A percentile compares a stretch with the other conserved stretches of the same genome.
These are phyloP conservation scores for Kodamaea kakaduensis DNA, from an alignment of 805 yeast genomes.

Conservation along the genomic window DNA sequence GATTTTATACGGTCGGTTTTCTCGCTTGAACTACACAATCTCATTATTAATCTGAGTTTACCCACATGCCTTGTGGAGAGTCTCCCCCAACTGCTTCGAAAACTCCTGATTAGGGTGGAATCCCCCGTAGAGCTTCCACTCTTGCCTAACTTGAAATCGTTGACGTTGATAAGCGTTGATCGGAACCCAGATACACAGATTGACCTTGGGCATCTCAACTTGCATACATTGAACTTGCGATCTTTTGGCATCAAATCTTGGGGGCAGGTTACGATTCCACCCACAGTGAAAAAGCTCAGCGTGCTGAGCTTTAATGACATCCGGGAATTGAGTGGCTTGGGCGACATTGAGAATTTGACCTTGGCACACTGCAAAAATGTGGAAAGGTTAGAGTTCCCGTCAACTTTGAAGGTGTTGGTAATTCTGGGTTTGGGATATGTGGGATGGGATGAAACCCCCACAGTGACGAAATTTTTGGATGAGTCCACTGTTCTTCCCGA, in stretches of 20 bases:
- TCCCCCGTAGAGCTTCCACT: too few species aligned
- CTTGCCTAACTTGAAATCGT: neutral
- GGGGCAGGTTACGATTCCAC: neutral
- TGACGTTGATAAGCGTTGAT: neutral
- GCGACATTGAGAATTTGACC: neutral
- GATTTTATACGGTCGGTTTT: too few species aligned
- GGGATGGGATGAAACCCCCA: too few species aligned
- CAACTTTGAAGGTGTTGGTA: neutral
- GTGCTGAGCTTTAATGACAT: neutral
- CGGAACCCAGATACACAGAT: neutral
- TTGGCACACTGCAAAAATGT: neutral
- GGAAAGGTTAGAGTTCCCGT: neutral
- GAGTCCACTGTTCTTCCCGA: neutral
- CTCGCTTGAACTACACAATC: too few species aligned
- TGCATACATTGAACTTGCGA: neutral
- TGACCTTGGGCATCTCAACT: neutral
- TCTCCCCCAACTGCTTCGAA: neutral
- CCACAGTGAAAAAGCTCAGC: neutral
- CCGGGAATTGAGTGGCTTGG: neutral
- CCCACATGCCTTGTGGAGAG: too few species aligned
- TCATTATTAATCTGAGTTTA: neutral
- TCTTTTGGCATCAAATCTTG: neutral
- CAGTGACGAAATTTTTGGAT: too few species aligned
- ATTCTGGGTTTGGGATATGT: too few species aligned
- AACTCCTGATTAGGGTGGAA: too few species aligned